These are phyloP conservation scores for Backusella liffmaniae DNA, from an alignment of 192 early-diverging fungal species.

Conservation along the genomic window DNA sequence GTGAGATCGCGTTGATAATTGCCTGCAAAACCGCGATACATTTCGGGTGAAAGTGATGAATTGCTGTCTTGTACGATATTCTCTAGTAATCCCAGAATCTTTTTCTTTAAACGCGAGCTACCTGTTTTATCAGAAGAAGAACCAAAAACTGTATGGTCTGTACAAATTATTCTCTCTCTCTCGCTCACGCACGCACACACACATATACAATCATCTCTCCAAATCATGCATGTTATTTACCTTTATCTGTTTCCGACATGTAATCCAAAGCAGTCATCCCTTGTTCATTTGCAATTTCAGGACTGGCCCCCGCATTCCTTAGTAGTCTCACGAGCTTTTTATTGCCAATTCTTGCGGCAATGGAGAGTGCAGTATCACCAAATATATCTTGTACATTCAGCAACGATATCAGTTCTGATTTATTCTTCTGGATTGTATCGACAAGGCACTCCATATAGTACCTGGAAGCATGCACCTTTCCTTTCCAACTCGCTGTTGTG, in stretches of 20 bases:
- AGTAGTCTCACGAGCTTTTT: conserved; percentile 59
- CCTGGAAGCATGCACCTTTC: conserved; percentile 66
- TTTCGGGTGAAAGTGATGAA: conserved; percentile 33
- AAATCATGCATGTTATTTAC: neutral
- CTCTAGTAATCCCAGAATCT: conserved; percentile 9
- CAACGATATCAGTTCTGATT: conserved; percentile 77
- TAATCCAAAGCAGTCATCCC: conserved; percentile 68
- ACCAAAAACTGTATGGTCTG: conserved; percentile 4
- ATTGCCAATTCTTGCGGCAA: conserved; percentile 60
- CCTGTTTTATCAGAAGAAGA: neutral
- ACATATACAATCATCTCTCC: neutral
- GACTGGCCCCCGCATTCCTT: conserved; percentile 60
- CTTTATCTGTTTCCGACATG: neutral
- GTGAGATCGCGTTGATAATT: conserved; percentile 44
- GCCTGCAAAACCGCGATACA: conserved; percentile 42
- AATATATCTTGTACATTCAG: conserved; percentile 76
- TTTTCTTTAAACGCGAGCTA: conserved; percentile 1
- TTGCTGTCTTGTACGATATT: neutral
- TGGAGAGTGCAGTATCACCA: conserved; percentile 78
- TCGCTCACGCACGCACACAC: no score
- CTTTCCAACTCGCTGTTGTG: conserved; percentile 63
- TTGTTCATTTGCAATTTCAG: conserved; percentile 62
- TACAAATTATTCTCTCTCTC: neutral
- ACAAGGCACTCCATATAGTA: conserved; percentile 93
- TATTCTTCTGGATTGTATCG: conserved; percentile 61